Evolutionary conservation across 1,284 basidiomycete genomes (phyloP).

Genomic region (Rhodotorula sp.): DNA sequence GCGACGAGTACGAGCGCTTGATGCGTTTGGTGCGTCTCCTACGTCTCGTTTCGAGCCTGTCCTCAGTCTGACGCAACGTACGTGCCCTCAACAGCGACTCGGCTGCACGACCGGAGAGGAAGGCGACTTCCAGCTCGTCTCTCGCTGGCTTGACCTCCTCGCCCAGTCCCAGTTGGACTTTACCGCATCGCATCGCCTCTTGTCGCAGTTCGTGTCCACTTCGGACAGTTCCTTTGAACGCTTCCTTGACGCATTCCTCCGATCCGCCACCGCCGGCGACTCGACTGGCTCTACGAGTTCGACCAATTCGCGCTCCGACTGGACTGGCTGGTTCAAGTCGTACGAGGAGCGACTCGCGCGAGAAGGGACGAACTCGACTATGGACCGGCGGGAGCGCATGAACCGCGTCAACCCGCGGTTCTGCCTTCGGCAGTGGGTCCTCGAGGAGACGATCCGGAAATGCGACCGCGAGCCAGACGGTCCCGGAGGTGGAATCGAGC

Average conservation of each 20-base stretch:
- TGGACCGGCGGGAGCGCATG: constrained; percentile 54
- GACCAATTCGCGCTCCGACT: constrained; percentile 52
- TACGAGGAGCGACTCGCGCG: constrained; percentile 63
- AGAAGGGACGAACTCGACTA: constrained; percentile 54
- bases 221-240: constrained; percentile 48
- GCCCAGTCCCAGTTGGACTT: constrained; percentile 72
- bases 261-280: constrained; percentile 46
- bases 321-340: constrained; percentile 64
- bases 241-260: constrained; percentile 59
- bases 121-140: constrained; percentile 63
- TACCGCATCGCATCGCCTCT: constrained; percentile 70
- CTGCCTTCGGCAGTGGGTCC: constrained; percentile 84
- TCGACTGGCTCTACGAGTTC: constrained; percentile 40
- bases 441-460: constrained; percentile 79
- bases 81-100: constrained; percentile 60
- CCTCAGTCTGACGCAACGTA: too few species aligned
- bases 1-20: constrained; percentile 31
- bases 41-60: background rate
- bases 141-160: constrained; percentile 68
- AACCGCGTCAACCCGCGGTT: constrained; percentile 75
- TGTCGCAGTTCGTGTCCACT: constrained; percentile 63
- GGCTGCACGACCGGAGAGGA: constrained; percentile 60
- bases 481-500: constrained; percentile 29
- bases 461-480: constrained; percentile 48
- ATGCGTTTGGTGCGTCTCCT: constrained; percentile 28